phyloP scores from a whole-genome alignment of 2,329 filamentous ascomycete genomes.

The Didymellaceae sp. region DNA sequence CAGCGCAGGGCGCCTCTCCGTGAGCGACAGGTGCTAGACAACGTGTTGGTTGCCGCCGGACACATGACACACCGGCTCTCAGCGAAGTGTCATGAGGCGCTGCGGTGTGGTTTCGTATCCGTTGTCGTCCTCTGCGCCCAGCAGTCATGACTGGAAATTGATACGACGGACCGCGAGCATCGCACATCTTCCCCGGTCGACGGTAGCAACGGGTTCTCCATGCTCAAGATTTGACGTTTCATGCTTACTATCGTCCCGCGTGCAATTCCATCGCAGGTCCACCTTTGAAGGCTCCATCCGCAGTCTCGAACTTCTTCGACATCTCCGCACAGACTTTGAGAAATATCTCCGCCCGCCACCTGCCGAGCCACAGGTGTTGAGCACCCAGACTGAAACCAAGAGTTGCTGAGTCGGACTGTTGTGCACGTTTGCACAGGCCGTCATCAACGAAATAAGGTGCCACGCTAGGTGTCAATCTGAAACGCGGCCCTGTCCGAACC shows the following conservation, averaged over 20 bases:
- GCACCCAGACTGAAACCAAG: slow-evolving; percentile 25
- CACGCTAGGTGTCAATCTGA: slow-evolving; percentile 28
- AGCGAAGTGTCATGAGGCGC: slow-evolving; percentile 25
- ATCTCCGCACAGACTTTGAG: slow-evolving; percentile 22
- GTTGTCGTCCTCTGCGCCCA: slow-evolving; percentile 13
- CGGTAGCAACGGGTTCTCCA: slow-evolving; percentile 24
- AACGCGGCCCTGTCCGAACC: slow-evolving; percentile 26
- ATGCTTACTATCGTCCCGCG: slow-evolving; percentile 25
- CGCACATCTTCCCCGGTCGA: slow-evolving; percentile 16
- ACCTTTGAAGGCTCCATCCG: slow-evolving; percentile 11
- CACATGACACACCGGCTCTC: slow-evolving; percentile 22
- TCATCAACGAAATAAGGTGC: slow-evolving; percentile 20
- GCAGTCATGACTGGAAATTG: slow-evolving; percentile 18
- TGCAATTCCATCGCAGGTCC: slow-evolving; percentile 15
- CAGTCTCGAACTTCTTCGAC: slow-evolving; percentile 28
- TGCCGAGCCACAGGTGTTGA: slow-evolving; percentile 22
- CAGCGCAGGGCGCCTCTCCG: background rate
- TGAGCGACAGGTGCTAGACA: slow-evolving; percentile 8
- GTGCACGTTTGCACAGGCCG: slow-evolving; percentile 28
- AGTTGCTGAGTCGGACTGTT: slow-evolving; percentile 17
- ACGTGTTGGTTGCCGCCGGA: slow-evolving; percentile 22
- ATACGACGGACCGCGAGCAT: slow-evolving; percentile 15
- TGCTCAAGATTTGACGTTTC: slow-evolving; percentile 19
- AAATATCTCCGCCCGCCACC: slow-evolving; percentile 25
- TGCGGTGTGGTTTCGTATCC: slow-evolving; percentile 14